Evolutionary conservation across 768 basidiomycete species (phyloP).

Genomic region (Tubosaeta sp.): DNA sequence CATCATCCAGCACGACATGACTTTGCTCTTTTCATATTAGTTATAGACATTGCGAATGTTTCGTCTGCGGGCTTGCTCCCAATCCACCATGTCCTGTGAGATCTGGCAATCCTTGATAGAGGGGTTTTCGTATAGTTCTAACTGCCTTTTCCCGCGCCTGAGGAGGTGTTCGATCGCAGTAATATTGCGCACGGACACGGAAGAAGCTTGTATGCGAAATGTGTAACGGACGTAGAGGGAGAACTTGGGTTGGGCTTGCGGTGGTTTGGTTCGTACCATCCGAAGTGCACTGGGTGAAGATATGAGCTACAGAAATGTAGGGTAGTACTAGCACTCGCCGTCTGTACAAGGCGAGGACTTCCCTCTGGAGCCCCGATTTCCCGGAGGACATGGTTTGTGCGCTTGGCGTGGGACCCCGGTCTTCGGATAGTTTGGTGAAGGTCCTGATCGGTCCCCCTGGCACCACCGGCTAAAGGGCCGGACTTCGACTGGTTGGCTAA

Average conservation of each 20-base stretch:
- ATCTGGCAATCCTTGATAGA: slow-evolving; percentile 74
- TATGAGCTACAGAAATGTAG: slow-evolving; percentile 4
- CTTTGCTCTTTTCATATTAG: neutral
- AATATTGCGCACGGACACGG: slow-evolving; percentile 62
- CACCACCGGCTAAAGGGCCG: slow-evolving; percentile 20
- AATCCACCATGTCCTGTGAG: slow-evolving; percentile 63
- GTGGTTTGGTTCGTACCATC: slow-evolving; percentile 67
- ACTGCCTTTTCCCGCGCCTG: slow-evolving; percentile 60
- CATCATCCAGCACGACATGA: slow-evolving; percentile 5
- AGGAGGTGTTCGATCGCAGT: slow-evolving; percentile 71
- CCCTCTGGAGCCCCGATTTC: slow-evolving; percentile 49
- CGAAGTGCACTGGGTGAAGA: slow-evolving; percentile 60
- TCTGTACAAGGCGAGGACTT: slow-evolving; percentile 51
- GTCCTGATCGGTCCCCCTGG: slow-evolving; percentile 13
- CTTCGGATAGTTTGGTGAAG: neutral
- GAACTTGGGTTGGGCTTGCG: slow-evolving; percentile 57
- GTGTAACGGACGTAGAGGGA: slow-evolving; percentile 61
- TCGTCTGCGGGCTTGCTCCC: slow-evolving; percentile 41
- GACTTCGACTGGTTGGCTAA: neutral
- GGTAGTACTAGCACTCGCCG: slow-evolving; percentile 35
- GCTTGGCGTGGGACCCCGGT: neutral
- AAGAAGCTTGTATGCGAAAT: slow-evolving; percentile 61
- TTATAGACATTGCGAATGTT: neutral
- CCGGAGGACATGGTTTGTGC: slow-evolving; percentile 23
- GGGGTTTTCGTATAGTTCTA: slow-evolving; percentile 65